Evolutionary conservation across 345 rosid genomes (phyloP).

Genomic region (Citrus trifoliata): DNA sequence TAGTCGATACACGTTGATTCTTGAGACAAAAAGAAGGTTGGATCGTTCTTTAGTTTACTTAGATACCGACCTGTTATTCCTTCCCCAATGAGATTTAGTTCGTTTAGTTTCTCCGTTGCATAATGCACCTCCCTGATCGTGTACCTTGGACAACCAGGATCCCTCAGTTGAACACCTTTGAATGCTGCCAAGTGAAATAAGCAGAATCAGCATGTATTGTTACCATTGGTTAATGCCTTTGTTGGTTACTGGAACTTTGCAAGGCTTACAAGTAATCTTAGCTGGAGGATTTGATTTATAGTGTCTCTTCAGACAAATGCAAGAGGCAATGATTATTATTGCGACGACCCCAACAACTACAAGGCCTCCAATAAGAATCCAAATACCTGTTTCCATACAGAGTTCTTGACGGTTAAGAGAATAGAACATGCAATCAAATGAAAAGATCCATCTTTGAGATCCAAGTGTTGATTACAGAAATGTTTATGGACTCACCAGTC

Average conservation of each 20-base stretch:
- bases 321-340: not conserved
- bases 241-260: not conserved
- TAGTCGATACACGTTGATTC: not conserved
- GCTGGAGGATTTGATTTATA: not conserved
- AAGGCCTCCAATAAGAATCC: conserved; percentile 29
- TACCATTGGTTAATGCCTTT: not conserved
- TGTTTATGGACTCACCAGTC: conserved; percentile 12
- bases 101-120: conserved; percentile 37
- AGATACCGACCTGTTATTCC: conserved; percentile 46
- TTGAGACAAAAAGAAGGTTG: not conserved
- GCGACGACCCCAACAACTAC: conserved; percentile 9
- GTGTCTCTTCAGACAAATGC: conserved; percentile 7
- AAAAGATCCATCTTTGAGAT: not conserved
- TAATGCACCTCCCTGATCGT: conserved; percentile 29
- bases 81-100: conserved; percentile 44
- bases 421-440: not conserved
- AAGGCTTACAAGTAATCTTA: conserved; percentile 16
- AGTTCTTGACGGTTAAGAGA: not conserved
- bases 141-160: conserved; percentile 30
- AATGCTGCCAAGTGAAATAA: conserved; percentile 21
- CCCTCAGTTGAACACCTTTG: conserved; percentile 19
- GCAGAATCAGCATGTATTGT: conserved; percentile 1
- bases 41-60: not conserved
- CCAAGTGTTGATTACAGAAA: not conserved
- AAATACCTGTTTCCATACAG: conserved; percentile 21